These are phyloP conservation scores for Sambucus nigra DNA, from an alignment of 129 eudicot genomes.

Conservation along the genomic window DNA sequence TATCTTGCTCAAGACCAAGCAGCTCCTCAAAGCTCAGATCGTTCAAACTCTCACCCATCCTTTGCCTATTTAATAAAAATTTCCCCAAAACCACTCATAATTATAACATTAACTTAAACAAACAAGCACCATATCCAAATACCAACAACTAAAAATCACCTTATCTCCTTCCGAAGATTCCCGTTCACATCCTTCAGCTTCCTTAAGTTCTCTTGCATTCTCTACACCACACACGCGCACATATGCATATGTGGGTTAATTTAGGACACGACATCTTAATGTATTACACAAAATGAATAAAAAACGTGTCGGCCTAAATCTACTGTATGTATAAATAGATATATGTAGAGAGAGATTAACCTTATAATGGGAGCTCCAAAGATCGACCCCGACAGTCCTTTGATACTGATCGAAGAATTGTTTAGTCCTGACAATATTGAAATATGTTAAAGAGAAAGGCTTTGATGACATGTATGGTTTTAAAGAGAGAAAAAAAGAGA, in stretches of 20 bases:
- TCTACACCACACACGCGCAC: constrained; percentile 29
- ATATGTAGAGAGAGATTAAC: constrained; percentile 1
- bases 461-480: neutral
- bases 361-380: constrained; percentile 31
- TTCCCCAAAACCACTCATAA: neutral
- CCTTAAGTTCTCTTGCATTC: constrained; percentile 67
- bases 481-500: neutral
- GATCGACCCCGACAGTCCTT: constrained; percentile 24
- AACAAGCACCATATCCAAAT: neutral
- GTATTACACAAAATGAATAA: neutral
- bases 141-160: constrained; percentile 24
- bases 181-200: constrained; percentile 61
- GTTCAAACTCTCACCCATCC: constrained; percentile 75
- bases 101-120: neutral
- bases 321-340: too few relatives aligned
- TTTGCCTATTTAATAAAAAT: constrained; percentile 33
- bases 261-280: too few relatives aligned
- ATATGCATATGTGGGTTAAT: too few relatives aligned
- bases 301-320: neutral
- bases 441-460: neutral
- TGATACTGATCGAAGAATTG: constrained; percentile 27
- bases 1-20: constrained; percentile 51
- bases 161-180: constrained; percentile 56
- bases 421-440: constrained; percentile 22
- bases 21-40: constrained; percentile 44